Percentiles rank a stretch among this genome's conserved stretches.
These are phyloP conservation scores for Lactifluus volemus DNA, from an alignment of 768 basidiomycete genomes.

Conservation along the genomic window DNA sequence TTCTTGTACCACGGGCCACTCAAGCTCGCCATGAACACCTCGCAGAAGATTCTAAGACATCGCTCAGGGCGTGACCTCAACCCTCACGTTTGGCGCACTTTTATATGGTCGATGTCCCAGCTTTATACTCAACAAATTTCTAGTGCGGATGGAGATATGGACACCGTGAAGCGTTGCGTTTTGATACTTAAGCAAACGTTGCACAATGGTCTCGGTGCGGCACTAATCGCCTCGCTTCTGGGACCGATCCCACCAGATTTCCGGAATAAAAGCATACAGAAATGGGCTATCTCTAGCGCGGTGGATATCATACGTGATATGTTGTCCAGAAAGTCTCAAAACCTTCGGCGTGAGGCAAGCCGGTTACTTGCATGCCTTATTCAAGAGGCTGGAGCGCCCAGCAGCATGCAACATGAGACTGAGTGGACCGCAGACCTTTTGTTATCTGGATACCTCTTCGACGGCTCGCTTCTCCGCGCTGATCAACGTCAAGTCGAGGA, in stretches of 20 bases:
- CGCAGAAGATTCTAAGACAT: slow-evolving; percentile 5
- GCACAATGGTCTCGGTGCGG: slow-evolving; percentile 7
- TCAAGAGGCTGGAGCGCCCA: neutral
- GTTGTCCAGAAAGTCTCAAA: slow-evolving; percentile 3
- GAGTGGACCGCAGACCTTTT: neutral
- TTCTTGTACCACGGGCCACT: slow-evolving; percentile 9
- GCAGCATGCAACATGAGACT: neutral
- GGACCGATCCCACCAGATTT: neutral
- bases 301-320: slow-evolving; percentile 11
- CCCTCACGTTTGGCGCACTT: slow-evolving; percentile 15
- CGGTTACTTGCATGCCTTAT: slow-evolving; percentile 5
- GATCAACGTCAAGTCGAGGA: slow-evolving; percentile 3
- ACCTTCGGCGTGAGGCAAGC: neutral
- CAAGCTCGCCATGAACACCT: slow-evolving; percentile 9
- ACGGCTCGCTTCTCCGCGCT: slow-evolving; percentile 9
- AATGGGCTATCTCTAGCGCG: neutral
- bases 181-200: slow-evolving; percentile 11
- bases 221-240: slow-evolving; percentile 4
- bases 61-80: slow-evolving; percentile 12
- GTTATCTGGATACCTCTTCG: slow-evolving; percentile 2
- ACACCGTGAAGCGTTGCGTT: slow-evolving; percentile 4
- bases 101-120: slow-evolving; percentile 17
- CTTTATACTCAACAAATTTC: slow-evolving; percentile 2
- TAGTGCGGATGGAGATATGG: neutral
- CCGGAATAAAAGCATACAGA: neutral